Evolutionary conservation across 2,329 filamentous ascomycete genomes (phyloP).

Genomic region (Phialocephala subalpina): DNA sequence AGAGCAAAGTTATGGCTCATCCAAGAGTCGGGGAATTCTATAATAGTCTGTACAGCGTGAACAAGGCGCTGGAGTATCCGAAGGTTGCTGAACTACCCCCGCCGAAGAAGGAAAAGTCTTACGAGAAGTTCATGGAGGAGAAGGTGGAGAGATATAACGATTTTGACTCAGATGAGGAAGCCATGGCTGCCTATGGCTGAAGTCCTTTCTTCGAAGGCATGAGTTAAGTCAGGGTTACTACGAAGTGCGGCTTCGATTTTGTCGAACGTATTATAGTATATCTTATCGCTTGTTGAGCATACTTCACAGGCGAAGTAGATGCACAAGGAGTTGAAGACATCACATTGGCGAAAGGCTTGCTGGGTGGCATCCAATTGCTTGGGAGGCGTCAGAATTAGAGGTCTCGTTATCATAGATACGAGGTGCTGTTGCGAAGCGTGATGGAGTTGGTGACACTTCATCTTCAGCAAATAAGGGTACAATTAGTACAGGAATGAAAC

Average conservation of each 20-base stretch:
- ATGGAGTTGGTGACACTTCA: not conserved
- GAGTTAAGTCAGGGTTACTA: not conserved
- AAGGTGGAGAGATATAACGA: constrained; percentile 10
- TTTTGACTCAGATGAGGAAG: constrained; percentile 54
- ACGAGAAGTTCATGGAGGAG: constrained; percentile 32
- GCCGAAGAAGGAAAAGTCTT: constrained; percentile 28
- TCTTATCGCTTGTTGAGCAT: not conserved
- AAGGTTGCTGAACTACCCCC: constrained; percentile 35
- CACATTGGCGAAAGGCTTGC: not conserved
- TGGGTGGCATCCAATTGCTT: constrained; percentile 13
- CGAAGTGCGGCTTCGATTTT: constrained; percentile 10
- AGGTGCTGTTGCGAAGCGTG: constrained; percentile 2
- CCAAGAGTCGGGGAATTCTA: constrained; percentile 88
- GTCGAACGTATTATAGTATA: constrained; percentile 18
- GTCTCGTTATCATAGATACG: not conserved
- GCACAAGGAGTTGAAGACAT: not conserved
- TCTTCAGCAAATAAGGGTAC: not conserved
- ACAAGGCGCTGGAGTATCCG: constrained; percentile 52
- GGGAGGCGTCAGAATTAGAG: constrained; percentile 9
- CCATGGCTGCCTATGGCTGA: constrained; percentile 54
- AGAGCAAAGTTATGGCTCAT: constrained; percentile 93
- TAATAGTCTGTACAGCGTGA: constrained; percentile 78
- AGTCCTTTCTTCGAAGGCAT: not conserved
- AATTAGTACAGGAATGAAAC: not conserved
- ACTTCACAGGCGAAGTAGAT: not conserved